A percentile compares a stretch with the other conserved stretches of the same genome.
phyloP scores from a whole-genome alignment of 345 rosid species.

The Abelmoschus esculentus region DNA sequence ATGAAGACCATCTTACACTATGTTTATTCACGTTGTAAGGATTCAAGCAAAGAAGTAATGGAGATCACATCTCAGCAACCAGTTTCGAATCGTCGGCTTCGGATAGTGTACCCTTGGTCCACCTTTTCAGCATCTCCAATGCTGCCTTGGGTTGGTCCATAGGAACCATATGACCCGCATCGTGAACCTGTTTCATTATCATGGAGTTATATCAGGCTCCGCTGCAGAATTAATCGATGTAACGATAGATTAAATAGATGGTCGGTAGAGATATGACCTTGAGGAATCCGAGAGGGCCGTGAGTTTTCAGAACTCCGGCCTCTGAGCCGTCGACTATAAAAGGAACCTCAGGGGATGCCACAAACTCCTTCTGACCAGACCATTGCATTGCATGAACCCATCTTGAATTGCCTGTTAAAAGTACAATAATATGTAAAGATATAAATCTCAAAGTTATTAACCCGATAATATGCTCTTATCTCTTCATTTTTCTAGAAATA shows the following conservation, averaged over 20 bases:
- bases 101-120: constrained; percentile 55
- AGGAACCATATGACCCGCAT: constrained; percentile 99
- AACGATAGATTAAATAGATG: neutral
- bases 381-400: constrained; percentile 99
- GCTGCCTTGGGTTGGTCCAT: constrained; percentile 96
- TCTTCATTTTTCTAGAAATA: neutral
- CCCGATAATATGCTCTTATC: neutral
- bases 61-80: constrained; percentile 63
- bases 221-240: too few relatives aligned
- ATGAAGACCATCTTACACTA: neutral
- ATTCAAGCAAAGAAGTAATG: neutral
- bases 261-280: constrained; percentile 42
- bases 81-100: constrained; percentile 18
- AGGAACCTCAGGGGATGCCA: constrained; percentile 49
- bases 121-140: constrained; percentile 75
- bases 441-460: neutral
- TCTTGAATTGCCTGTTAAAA: constrained; percentile 75
- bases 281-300: constrained; percentile 75
- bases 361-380: constrained; percentile 72
- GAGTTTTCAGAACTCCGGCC: constrained; percentile 62
- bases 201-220: constrained; percentile 7
- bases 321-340: constrained; percentile 68
- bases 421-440: neutral
- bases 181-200: constrained; percentile 48
- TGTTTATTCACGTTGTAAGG: neutral